Evolutionary conservation across 208 protist species (phyloP).

Genomic region (Acanthamoeba triangularis): DNA sequence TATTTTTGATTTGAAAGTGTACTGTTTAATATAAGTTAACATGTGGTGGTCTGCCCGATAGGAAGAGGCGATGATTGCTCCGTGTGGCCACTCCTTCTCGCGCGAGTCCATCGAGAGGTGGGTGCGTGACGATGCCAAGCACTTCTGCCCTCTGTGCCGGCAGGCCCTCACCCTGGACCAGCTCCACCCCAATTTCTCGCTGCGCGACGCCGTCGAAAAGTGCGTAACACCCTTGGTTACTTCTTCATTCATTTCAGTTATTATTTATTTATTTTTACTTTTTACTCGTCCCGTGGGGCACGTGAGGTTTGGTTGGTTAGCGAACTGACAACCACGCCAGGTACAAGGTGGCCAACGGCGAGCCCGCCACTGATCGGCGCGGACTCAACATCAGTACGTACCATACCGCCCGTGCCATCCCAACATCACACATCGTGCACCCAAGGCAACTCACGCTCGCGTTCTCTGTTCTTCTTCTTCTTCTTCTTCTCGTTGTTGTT

Average conservation of each 20-base stretch:
- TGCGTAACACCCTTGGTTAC: not conserved
- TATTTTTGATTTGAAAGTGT: too few species aligned
- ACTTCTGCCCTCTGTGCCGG: slow-evolving; percentile 50
- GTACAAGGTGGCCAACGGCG: not conserved
- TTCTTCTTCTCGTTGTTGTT: too few species aligned
- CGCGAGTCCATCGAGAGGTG: slow-evolving; percentile 6
- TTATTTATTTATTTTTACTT: too few species aligned
- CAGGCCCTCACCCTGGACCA: slow-evolving; percentile 21
- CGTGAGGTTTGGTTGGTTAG: too few species aligned
- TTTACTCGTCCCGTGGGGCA: too few species aligned
- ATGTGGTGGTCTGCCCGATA: not conserved
- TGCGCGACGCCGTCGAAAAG: slow-evolving; percentile 62
- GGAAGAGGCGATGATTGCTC: slow-evolving; percentile 52
- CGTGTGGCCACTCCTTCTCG: slow-evolving; percentile 59
- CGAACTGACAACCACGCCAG: too few species aligned
- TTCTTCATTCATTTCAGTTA: too few species aligned
- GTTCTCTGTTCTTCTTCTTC: too few species aligned
- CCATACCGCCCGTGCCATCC: too few species aligned
- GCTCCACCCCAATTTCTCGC: slow-evolving; percentile 21
- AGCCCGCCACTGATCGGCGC: not conserved
- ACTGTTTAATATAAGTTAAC: not conserved
- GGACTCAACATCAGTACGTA: slow-evolving; percentile 53
- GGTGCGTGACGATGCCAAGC: slow-evolving; percentile 53
- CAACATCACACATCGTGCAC: too few species aligned
- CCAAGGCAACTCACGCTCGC: too few species aligned